Conservation (phyloP, 306 rosid genomes). For the Pachyrhizus erosus region DNA sequence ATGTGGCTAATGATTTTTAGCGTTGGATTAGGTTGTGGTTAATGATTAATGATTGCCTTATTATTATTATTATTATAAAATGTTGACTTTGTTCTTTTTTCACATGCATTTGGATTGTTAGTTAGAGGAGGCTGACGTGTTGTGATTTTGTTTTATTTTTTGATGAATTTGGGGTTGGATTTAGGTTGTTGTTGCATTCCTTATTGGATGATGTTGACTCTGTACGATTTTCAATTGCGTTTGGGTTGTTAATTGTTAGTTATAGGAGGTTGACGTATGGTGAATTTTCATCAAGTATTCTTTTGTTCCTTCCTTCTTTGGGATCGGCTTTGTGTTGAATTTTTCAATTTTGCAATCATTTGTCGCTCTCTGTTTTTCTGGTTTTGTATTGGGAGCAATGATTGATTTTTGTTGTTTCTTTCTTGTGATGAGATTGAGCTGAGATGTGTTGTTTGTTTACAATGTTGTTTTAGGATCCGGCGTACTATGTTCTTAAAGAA, state of each 20-base stretch:
- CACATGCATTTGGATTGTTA: not conserved
- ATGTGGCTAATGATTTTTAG: not conserved
- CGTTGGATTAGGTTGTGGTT: not conserved
- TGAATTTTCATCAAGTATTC: not conserved
- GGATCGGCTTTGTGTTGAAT: not conserved
- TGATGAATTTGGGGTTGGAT: slow-evolving; percentile 1
- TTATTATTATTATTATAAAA: not conserved
- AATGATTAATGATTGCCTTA: not conserved
- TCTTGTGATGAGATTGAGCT: slow-evolving; percentile 43
- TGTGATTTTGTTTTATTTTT: not conserved
- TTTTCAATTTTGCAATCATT: not conserved
- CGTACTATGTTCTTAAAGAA: slow-evolving; percentile 86
- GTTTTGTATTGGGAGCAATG: slow-evolving; percentile 21
- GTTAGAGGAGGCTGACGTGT: not conserved
- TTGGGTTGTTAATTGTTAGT: not conserved
- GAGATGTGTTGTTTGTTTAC: slow-evolving; percentile 9
- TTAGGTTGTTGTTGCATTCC: not conserved
- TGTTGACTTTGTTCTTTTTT: slow-evolving; percentile 23
- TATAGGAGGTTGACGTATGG: not conserved
- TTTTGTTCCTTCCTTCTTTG: not conserved
- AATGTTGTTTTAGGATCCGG: slow-evolving; percentile 72
- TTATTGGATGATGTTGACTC: not conserved
- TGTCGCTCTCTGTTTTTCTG: not conserved
- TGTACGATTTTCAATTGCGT: not conserved
- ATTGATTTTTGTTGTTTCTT: not conserved